Percentiles rank a stretch among this genome's conserved stretches.
Evolutionary conservation across 352 stramenopile genomes (phyloP).

Genomic region (Sclerospora graminicola): DNA sequence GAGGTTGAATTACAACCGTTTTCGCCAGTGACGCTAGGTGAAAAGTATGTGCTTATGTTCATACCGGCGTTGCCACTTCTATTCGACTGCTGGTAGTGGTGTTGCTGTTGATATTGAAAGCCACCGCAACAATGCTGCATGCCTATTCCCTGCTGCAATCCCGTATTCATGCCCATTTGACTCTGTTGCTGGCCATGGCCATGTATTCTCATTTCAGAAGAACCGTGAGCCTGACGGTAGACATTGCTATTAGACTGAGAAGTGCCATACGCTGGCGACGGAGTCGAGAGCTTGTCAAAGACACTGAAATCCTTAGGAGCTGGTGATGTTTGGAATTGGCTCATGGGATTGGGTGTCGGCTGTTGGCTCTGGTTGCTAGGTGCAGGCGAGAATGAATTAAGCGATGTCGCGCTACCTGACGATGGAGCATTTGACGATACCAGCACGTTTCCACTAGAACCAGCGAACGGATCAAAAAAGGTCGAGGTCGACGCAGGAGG

Average conservation of each 20-base stretch:
- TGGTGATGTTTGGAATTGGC: slow-evolving; percentile 15
- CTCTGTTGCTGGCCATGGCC: slow-evolving; percentile 11
- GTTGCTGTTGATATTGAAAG: slow-evolving; percentile 18
- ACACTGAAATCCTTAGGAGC: slow-evolving; percentile 43
- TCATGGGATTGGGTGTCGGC: slow-evolving; percentile 12
- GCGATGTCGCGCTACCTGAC: slow-evolving; percentile 11
- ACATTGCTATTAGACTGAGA: slow-evolving; percentile 18
- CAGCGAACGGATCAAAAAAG: slow-evolving; percentile 28
- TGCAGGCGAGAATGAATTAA: slow-evolving; percentile 22
- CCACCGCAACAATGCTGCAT: slow-evolving; percentile 17
- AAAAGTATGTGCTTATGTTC: slow-evolving; percentile 39
- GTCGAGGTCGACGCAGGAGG: slow-evolving; percentile 10
- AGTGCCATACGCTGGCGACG: slow-evolving; percentile 14
- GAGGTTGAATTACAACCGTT: slow-evolving; percentile 5
- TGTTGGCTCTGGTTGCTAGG: slow-evolving; percentile 13
- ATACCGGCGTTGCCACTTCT: slow-evolving; percentile 16
- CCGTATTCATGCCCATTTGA: slow-evolving; percentile 4
- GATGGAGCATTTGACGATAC: slow-evolving; percentile 1
- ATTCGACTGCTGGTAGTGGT: slow-evolving; percentile 25
- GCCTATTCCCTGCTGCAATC: slow-evolving; percentile 5
- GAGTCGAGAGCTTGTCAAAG: slow-evolving; percentile 40
- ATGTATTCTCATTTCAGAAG: slow-evolving; percentile 21
- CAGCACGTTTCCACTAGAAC: slow-evolving; percentile 5
- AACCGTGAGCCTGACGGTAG: slow-evolving; percentile 17
- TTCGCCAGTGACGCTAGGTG: slow-evolving; percentile 12